Base-by-base conservation (phyloP, 768 basidiomycete genomes). In the Suillus americanus region DNA sequence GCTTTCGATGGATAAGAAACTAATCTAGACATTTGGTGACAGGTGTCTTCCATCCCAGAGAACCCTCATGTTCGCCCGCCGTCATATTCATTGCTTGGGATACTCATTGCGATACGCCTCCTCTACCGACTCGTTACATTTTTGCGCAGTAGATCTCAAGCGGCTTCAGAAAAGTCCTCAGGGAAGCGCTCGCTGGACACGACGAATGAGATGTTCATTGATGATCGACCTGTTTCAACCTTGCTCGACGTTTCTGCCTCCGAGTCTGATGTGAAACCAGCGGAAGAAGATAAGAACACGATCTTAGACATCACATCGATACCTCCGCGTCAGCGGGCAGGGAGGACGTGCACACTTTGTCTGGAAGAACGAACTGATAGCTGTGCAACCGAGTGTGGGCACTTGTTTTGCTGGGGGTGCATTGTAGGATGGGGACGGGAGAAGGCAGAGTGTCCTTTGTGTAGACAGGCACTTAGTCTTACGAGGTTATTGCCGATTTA, bases 351-450 rank as follows among this genome's bases (percentile, higher is more conserved):
- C 67, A 93, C 92, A 5, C 81, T 95, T 33, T 95, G 94, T 71
- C 77, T 95, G 60, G 94, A 95, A 69, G 91, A 94, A 74, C 83
- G 94, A 69, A 92, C 90, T 0, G 85, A 88, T 64, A 93, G 87
- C 68, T 89, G 88, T 72, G 86, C 89, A 35, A 95, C 94, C 0
- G 94, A 95, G 74, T 95, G 94, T 68, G 94, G 94, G 0, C 94
- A 95, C 74, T 71, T 95, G 54, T 95, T 95, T 73, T 94, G 93
- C 69, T 95, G 94, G 94, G 87, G 82, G 68, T 95, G 94, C 70
- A 92, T 95, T 46, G 86, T 91, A 51, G 91, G 89, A 12, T 95
- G 94, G 94, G 92, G 90, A 16, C 80, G 89, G 73, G 94, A 95
- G 74, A 95, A 94, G 86, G 83, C 92, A 10, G 94, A 95, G 75